Percentiles rank a stretch among this genome's conserved stretches.
Conservation (phyloP, 345 rosid genomes). For the Acer negundo region DNA sequence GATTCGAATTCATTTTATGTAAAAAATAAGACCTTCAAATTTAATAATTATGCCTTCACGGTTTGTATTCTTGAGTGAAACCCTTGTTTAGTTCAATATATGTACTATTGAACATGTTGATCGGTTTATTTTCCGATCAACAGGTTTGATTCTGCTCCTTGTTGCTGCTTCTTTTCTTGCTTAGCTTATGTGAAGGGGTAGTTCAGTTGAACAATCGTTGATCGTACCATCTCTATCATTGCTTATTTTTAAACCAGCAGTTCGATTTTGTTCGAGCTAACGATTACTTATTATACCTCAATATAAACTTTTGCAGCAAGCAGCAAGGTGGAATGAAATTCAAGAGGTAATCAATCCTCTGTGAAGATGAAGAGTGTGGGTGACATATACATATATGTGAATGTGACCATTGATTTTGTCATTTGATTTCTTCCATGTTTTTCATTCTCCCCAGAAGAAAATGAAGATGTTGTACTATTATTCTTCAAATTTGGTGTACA, state of each 20-base stretch:
- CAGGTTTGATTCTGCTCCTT: neutral
- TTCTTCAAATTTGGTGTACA: neutral
- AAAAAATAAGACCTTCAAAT: neutral
- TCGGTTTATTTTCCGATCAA: neutral
- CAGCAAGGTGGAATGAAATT: constrained; percentile 30
- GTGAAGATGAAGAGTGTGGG: neutral
- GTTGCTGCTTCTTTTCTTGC: neutral
- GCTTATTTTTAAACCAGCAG: neutral
- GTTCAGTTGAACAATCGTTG: neutral
- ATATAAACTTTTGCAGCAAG: constrained; percentile 37
- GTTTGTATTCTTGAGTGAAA: neutral
- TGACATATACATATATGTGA: neutral
- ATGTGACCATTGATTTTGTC: neutral
- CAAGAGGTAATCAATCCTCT: constrained; percentile 15
- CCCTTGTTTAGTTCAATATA: neutral
- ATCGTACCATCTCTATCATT: neutral
- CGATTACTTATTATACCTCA: neutral
- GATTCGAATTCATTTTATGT: neutral
- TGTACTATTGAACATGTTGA: neutral
- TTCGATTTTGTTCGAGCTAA: neutral
- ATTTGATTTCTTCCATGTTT: neutral
- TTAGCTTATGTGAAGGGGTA: neutral
- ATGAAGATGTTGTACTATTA: neutral
- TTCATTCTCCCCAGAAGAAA: neutral
- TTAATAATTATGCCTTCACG: neutral